Conservation (phyloP, 768 basidiomycete species). For the Podaxis sp. region DNA sequence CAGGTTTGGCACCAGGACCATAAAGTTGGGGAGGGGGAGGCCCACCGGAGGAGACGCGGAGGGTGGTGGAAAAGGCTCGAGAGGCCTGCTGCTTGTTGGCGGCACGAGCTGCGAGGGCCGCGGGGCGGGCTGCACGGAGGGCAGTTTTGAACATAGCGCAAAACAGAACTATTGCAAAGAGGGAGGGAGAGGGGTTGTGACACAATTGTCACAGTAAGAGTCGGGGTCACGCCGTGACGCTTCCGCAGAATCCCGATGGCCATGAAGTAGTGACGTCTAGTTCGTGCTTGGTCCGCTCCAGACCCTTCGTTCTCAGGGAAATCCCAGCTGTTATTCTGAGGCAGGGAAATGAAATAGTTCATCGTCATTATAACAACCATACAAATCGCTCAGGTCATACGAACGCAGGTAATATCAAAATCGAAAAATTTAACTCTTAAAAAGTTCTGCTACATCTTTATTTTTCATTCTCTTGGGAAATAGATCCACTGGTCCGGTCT, state of each 20-base stretch:
- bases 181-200: slow-evolving; percentile 24
- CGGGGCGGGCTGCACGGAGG: slow-evolving; percentile 46
- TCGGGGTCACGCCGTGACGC: slow-evolving; percentile 25
- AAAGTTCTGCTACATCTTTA: background rate
- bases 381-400: background rate
- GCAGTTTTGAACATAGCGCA: slow-evolving; percentile 44
- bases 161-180: background rate
- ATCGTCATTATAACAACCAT: background rate
- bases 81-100: slow-evolving; percentile 34
- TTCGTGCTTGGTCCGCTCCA: background rate
- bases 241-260: slow-evolving; percentile 31
- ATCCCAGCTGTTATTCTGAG: background rate
- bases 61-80: slow-evolving; percentile 61
- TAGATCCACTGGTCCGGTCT: slow-evolving; percentile 21
- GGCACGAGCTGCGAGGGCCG: slow-evolving; percentile 38
- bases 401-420: background rate
- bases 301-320: background rate
- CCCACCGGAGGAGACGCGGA: slow-evolving; percentile 52
- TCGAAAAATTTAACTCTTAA: background rate
- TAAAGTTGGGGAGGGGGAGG: slow-evolving; percentile 64
- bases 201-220: slow-evolving; percentile 19
- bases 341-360: slow-evolving; percentile 1
- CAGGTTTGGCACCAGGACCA: slow-evolving; percentile 70
- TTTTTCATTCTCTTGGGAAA: slow-evolving; percentile 10
- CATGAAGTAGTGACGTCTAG: background rate